These are phyloP conservation scores for Anisogramma anomala DNA, from an alignment of 2,329 filamentous ascomycete species.

Conservation along the genomic window DNA sequence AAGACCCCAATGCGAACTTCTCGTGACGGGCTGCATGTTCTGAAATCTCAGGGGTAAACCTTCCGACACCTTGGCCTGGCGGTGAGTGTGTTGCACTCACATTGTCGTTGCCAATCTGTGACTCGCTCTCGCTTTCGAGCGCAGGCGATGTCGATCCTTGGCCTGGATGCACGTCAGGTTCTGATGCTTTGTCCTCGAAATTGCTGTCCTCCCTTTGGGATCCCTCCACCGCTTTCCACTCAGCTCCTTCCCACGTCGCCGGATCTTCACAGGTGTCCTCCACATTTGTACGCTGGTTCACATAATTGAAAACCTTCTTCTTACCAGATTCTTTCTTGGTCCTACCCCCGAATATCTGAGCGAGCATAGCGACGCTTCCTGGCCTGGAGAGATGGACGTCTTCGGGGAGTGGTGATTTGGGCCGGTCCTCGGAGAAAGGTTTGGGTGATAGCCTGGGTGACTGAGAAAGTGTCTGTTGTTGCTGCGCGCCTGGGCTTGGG, in stretches of 20 bases:
- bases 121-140: constrained; percentile 9
- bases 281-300: constrained; percentile 28
- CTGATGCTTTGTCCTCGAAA: constrained; percentile 9
- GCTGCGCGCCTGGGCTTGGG: not conserved
- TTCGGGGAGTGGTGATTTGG: constrained; percentile 3
- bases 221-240: constrained; percentile 24
- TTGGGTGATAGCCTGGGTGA: constrained; percentile 1
- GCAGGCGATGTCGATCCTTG: constrained; percentile 8
- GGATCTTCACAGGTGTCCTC: constrained; percentile 34
- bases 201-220: constrained; percentile 18
- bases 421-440: not conserved
- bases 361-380: constrained; percentile 25
- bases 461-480: not conserved
- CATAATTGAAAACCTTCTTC: constrained; percentile 23
- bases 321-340: constrained; percentile 20
- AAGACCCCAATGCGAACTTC: constrained; percentile 10
- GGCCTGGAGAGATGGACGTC: constrained; percentile 4
- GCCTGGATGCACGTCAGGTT: constrained; percentile 11
- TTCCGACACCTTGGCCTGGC: constrained; percentile 11
- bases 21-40: constrained; percentile 15
- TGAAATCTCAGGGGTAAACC: constrained; percentile 12
- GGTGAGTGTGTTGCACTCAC: constrained; percentile 15
- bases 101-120: constrained; percentile 13
- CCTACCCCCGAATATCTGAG: constrained; percentile 25
- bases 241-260: constrained; percentile 32